Evolutionary conservation across 2,329 filamentous ascomycete species (phyloP), one percentile per base, ranked within the genome.

Genomic region (Ascocoryne sarcoides): DNA sequence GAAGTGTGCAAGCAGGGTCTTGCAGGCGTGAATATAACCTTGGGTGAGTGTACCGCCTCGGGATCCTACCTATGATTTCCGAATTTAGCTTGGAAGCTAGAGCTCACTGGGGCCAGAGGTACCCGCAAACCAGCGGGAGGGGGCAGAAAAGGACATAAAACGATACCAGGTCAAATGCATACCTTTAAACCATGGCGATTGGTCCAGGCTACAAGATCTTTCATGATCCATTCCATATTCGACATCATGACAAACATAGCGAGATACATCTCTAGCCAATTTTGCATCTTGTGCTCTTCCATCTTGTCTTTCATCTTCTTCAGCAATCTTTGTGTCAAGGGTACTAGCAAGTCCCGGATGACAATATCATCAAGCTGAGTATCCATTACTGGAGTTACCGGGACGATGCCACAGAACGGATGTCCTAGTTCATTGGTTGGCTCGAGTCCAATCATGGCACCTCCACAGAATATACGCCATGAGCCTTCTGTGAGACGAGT

Each of bases 261-360:
- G 32, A 42, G 39, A 30, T 37, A 37, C 7, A 42, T 42, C 18
- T 42, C 33, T 14, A 29, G 26, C 39, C 39, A 42, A 21, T 42
- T 15, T 28, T 42, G 33, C 28, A 15, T 31, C 32, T 31, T 37
- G 15, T 37, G 19, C 7, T 23, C 39, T 15, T 29, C 10, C 31
- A 36, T 15, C 32, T 32, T 42, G 15, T 17, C 23, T n/a, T 42
- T 36, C n/a, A 36, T 12, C n/a, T 15, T 14, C 4, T 21, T 12
- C 17, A 42, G 17, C 8, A 37, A 12, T 9, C 17, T n/a, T n/a
- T 20, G 12, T 21, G 15, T 36, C 4, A 36, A 17, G 23, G 39
- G 32, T 10, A 36, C 14, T 10, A 42, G 15, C n/a, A 32, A 9
- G 21, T 23, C 33, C 26, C 20, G 20, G 23, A 42, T 36, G 17